Conservation (phyloP, 805 yeast species). For the Saturnispora hagleri region DNA sequence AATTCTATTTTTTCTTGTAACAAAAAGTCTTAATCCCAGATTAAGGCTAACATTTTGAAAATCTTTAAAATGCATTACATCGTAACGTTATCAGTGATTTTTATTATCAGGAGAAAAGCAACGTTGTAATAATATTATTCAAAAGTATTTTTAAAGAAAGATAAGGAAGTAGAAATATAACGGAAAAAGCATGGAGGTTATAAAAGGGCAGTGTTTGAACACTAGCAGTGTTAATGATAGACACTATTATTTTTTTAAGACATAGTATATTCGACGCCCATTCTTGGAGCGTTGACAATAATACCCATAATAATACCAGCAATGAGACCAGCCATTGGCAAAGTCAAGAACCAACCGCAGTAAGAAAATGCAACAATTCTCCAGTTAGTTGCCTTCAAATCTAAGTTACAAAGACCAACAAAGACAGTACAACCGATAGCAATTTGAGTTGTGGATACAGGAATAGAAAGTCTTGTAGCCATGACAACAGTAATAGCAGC, state of each 20-base stretch:
- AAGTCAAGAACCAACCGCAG: constrained; percentile 62
- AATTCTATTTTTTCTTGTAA: no score
- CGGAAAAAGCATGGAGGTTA: background rate
- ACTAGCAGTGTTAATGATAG: background rate
- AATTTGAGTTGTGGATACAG: constrained; percentile 71
- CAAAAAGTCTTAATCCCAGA: no score
- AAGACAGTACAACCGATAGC: constrained; percentile 73
- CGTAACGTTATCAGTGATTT: no score
- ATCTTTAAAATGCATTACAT: no score
- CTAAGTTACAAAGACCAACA: constrained; percentile 65
- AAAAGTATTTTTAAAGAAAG: no score
- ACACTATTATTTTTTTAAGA: constrained; percentile 1
- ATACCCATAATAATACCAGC: constrained; percentile 61
- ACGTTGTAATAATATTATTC: no score
- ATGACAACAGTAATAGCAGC: constrained; percentile 68
- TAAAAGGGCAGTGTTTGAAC: background rate
- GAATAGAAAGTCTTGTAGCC: constrained; percentile 66
- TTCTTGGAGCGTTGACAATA: constrained; percentile 53
- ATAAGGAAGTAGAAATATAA: background rate
- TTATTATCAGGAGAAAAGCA: no score
- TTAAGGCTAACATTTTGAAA: no score
- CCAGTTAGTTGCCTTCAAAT: constrained; percentile 61
- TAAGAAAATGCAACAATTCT: constrained; percentile 66
- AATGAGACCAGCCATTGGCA: constrained; percentile 65
- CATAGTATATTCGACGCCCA: constrained; percentile 26